These are phyloP conservation scores for Thalassiosira ordinaria DNA, from an alignment of 352 stramenopile species.

Conservation along the genomic window DNA sequence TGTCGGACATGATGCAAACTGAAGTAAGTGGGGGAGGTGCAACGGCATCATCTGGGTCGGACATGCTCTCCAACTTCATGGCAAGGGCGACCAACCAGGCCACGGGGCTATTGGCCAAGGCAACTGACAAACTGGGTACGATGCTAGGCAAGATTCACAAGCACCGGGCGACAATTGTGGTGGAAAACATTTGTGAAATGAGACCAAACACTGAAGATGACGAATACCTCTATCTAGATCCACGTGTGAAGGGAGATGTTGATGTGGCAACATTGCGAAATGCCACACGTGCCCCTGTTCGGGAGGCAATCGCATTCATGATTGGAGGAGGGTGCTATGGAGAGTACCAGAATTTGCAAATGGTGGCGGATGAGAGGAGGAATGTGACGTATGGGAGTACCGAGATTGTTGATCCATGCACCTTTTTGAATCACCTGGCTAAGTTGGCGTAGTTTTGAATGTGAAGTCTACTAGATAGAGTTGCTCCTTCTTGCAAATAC, in stretches of 20 bases:
- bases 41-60: constrained; percentile 36
- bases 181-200: constrained; percentile 88
- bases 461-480: too few relatives aligned
- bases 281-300: constrained; percentile 67
- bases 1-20: constrained; percentile 43
- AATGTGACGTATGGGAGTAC: constrained; percentile 84
- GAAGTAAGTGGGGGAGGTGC: constrained; percentile 38
- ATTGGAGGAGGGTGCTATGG: constrained; percentile 89
- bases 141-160: constrained; percentile 87
- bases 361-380: constrained; percentile 75
- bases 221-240: constrained; percentile 87
- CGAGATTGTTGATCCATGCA: constrained; percentile 78
- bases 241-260: constrained; percentile 80
- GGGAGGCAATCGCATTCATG: constrained; percentile 89
- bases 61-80: constrained; percentile 83
- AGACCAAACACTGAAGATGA: constrained; percentile 86
- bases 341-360: constrained; percentile 91
- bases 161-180: constrained; percentile 83
- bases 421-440: constrained; percentile 80
- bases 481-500: too few relatives aligned
- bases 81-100: constrained; percentile 81
- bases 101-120: constrained; percentile 86
- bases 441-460: constrained; percentile 60
- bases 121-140: constrained; percentile 72
- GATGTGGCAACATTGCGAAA: constrained; percentile 67